Base-by-base conservation (phyloP, 2,329 filamentous ascomycete species). In the Pseudogymnoascus sp. region DNA sequence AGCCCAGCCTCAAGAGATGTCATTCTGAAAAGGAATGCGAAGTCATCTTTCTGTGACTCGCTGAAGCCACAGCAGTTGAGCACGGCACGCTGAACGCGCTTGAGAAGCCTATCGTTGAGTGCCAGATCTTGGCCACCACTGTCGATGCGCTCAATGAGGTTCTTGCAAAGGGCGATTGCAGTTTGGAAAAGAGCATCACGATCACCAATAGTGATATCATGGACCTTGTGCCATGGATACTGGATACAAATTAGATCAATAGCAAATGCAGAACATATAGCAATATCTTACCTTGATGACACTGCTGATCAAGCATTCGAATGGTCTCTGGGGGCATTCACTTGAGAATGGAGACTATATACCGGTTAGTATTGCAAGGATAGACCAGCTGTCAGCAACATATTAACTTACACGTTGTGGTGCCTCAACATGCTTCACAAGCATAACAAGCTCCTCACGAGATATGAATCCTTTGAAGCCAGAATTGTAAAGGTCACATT, bases 271-370 rank as follows among this genome's bases (percentile, higher is more conserved):
- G 6, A 31, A 60, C 3, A n/a, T 3, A 2, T 23, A 25, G 31
- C 16, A 18, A 64, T 46, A n/a, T 65, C 64, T 28, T 66, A 71
- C 72, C 69, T 74, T 75, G 60, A 69, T 61, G 64, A 75, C 67
- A 0, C 82, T 87, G 71, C 83, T 86, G 68, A 88, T 86, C 69
- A 88, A 76, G 70, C 80, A 85, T 75, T 89, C 86, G 63, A 83
- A 88, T 1, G 85, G 82, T 12, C 86, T 81, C 73, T 88, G 85
- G 0, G 85, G 84, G 67, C 84, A 87, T 25, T 85, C 79, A 63
- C 78, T 80, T 7, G 83, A 80, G 69, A 84, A 88, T 0, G 82
- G 82, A 11, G 84, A 84, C 84, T 87, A 38, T 59, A 18, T 36
- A 7, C 49, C 25, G 66, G 62, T 69, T 63, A 62, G 43, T 59